Evolutionary conservation across 2,329 filamentous ascomycete species (phyloP).

Genomic region (Xylaria sp.): DNA sequence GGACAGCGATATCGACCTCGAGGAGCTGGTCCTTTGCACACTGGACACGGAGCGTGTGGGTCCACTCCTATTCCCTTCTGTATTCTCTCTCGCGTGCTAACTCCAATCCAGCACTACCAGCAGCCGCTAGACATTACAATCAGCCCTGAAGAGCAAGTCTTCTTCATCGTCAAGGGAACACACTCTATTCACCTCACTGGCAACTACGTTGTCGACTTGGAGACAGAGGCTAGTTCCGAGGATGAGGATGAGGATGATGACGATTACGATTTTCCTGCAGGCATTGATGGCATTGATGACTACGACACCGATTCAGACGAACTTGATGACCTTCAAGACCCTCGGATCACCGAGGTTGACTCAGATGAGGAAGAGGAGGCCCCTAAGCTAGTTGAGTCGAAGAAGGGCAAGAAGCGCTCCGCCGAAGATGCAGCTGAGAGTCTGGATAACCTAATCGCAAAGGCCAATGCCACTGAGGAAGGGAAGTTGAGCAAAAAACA

Average conservation of each 20-base stretch:
- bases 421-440: slow-evolving; percentile 76
- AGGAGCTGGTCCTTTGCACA: slow-evolving; percentile 95
- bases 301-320: slow-evolving; percentile 77
- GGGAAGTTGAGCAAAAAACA: slow-evolving; percentile 93
- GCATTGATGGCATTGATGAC: slow-evolving; percentile 77
- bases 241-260: slow-evolving; percentile 73
- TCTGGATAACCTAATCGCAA: slow-evolving; percentile 87
- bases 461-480: slow-evolving; percentile 73
- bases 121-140: slow-evolving; percentile 95
- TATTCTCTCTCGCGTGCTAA: slow-evolving; percentile 44
- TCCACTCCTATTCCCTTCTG: slow-evolving; percentile 29
- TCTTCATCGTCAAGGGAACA: slow-evolving; percentile 90
- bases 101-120: slow-evolving; percentile 79
- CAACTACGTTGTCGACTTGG: slow-evolving; percentile 86
- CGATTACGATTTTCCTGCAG: slow-evolving; percentile 84
- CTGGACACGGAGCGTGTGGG: slow-evolving; percentile 91
- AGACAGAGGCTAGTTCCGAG: slow-evolving; percentile 71
- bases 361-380: slow-evolving; percentile 81
- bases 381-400: slow-evolving; percentile 67
- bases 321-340: slow-evolving; percentile 80
- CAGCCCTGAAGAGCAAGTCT: slow-evolving; percentile 86
- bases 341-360: slow-evolving; percentile 85
- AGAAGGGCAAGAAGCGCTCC: slow-evolving; percentile 89
- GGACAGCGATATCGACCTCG: slow-evolving; percentile 73
- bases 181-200: slow-evolving; percentile 93